Conservation (phyloP, 2,329 filamentous ascomycete genomes). For the Apiospora pterosperma region DNA sequence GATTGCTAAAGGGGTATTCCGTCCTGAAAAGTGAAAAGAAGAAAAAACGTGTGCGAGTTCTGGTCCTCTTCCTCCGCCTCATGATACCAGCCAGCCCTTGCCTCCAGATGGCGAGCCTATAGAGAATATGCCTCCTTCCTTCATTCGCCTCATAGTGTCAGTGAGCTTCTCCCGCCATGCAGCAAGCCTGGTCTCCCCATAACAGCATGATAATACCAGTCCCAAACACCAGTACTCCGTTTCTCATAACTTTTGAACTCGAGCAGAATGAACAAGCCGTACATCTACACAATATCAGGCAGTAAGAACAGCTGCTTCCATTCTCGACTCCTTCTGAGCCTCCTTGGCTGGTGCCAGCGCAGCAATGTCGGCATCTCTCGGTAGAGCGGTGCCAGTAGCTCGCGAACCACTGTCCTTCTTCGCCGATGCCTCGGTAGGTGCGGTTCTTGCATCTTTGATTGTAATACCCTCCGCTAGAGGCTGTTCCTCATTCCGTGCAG, state of each 20-base stretch:
- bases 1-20: constrained; percentile 3
- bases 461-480: not conserved
- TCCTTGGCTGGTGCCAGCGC: not conserved
- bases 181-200: not conserved
- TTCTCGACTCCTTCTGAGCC: not conserved
- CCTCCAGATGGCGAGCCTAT: not conserved
- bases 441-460: not conserved
- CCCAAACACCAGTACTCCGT: not conserved
- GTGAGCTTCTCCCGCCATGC: not conserved
- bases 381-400: not conserved
- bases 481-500: not conserved
- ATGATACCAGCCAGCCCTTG: not conserved
- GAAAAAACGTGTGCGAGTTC: not conserved
- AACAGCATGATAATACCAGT: not conserved
- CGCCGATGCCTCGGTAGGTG: not conserved
- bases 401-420: not conserved
- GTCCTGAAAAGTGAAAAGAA: not conserved
- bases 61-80: not conserved
- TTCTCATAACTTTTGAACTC: not conserved
- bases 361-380: not conserved
- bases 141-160: not conserved
- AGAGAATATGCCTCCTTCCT: not conserved
- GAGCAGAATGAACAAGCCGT: not conserved
- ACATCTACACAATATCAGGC: not conserved
- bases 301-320: not conserved